These are phyloP conservation scores for Salix brachista DNA, from an alignment of 345 rosid species.

Conservation along the genomic window DNA sequence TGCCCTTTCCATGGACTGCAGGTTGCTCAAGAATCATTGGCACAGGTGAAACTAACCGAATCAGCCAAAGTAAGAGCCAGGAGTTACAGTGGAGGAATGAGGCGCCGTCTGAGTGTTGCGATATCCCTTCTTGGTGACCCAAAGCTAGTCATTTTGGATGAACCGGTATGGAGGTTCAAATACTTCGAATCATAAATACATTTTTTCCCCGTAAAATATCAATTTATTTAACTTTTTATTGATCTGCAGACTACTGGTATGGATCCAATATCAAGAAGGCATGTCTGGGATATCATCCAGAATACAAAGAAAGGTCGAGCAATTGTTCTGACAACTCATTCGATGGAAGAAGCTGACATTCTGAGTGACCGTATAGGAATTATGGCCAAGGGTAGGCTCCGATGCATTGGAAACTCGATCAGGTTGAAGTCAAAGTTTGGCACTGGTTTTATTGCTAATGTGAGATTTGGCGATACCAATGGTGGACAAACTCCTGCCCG, in stretches of 20 bases:
- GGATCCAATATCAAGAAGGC: conserved; percentile 94
- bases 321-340: conserved; percentile 82
- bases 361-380: conserved; percentile 87
- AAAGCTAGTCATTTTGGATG: conserved; percentile 78
- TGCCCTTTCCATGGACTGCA: conserved; percentile 13
- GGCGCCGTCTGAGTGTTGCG: conserved; percentile 90
- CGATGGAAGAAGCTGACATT: conserved; percentile 94
- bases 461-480: conserved; percentile 57
- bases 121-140: conserved; percentile 84
- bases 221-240: background rate
- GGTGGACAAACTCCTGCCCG: conserved; percentile 35
- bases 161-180: conserved; percentile 48
- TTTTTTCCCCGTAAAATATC: background rate
- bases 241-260: conserved; percentile 76
- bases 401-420: conserved; percentile 84
- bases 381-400: conserved; percentile 93
- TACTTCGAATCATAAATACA: background rate
- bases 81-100: conserved; percentile 97
- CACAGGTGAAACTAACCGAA: conserved; percentile 64
- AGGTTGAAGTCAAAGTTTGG: conserved; percentile 87
- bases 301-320: conserved; percentile 78
- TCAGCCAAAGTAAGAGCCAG: conserved; percentile 71
- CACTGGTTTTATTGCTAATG: conserved; percentile 74
- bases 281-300: conserved; percentile 90
- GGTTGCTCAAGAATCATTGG: conserved; percentile 64